These are phyloP conservation scores for Oemleria cerasiformis DNA, from an alignment of 306 rosid species.

Conservation along the genomic window DNA sequence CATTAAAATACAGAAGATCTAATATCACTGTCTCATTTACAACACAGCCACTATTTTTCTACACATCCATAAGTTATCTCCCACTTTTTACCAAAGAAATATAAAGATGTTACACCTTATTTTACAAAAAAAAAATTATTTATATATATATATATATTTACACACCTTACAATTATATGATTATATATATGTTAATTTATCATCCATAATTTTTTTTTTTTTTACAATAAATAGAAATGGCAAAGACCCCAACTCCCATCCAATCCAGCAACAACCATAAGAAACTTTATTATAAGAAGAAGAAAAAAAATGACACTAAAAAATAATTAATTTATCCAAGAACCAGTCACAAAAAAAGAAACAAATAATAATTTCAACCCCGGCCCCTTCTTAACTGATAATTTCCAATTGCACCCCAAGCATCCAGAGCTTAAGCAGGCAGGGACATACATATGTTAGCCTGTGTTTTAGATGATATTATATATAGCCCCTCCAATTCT, in stretches of 20 bases:
- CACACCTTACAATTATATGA: neutral
- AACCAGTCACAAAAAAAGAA: conserved; percentile 1
- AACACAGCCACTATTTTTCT: conserved; percentile 24
- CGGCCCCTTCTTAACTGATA: conserved; percentile 13
- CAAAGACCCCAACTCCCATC: conserved; percentile 18
- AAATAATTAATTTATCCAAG: conserved; percentile 17
- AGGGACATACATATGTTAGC: conserved; percentile 11
- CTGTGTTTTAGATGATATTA: neutral
- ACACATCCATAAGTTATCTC: conserved; percentile 14
- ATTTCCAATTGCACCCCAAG: conserved; percentile 20
- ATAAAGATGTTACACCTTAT: conserved; percentile 39
- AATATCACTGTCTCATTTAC: conserved; percentile 30
- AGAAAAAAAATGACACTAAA: neutral
- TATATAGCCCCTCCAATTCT: neutral
- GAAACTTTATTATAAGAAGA: conserved; percentile 3
- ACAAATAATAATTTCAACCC: conserved; percentile 21
- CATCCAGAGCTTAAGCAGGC: conserved; percentile 27
- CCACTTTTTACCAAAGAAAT: conserved; percentile 26
- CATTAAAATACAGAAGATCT: conserved; percentile 5
- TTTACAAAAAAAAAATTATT: neutral
- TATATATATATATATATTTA: no score
- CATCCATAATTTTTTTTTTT: neutral
- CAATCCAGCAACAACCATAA: conserved; percentile 12
- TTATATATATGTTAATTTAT: no score
- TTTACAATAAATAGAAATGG: neutral